A percentile compares a stretch with the other conserved stretches of the same genome.
Conservation (phyloP, 352 stramenopile species). For the Phytophthora tubulina region DNA sequence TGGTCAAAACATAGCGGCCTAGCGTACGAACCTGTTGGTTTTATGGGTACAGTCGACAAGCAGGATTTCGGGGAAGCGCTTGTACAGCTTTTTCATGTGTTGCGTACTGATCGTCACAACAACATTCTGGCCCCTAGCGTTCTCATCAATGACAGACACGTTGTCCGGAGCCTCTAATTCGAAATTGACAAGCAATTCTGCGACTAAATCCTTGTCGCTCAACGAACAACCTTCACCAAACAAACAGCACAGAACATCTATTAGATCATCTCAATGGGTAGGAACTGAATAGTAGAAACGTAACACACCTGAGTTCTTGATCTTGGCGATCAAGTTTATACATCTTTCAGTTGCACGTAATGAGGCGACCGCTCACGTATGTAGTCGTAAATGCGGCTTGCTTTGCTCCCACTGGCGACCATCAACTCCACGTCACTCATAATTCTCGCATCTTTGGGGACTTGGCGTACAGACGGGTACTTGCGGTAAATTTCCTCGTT, state of each 20-base stretch:
- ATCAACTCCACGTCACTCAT: conserved; percentile 13
- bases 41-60: conserved; percentile 29
- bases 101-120: conserved; percentile 9
- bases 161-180: neutral
- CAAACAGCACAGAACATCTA: neutral
- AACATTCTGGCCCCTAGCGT: neutral
- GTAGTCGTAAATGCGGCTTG: conserved; percentile 37
- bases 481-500: neutral
- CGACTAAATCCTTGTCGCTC: conserved; percentile 15
- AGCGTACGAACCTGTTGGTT: conserved; percentile 11
- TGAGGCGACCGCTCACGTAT: neutral
- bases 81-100: conserved; percentile 13
- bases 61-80: conserved; percentile 11
- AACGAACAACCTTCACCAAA: neutral
- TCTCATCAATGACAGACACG: conserved; percentile 3
- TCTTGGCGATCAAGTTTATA: conserved; percentile 16
- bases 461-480: conserved; percentile 2
- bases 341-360: neutral
- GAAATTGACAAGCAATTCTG: conserved; percentile 14
- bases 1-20: neutral
- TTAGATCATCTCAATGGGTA: too few species aligned
- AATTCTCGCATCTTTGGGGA: neutral
- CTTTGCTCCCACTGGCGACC: conserved; percentile 11
- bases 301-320: conserved; percentile 15
- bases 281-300: neutral